These are phyloP conservation scores for Fusarium transvaalense DNA, from an alignment of 2,329 filamentous ascomycete genomes.

Conservation along the genomic window DNA sequence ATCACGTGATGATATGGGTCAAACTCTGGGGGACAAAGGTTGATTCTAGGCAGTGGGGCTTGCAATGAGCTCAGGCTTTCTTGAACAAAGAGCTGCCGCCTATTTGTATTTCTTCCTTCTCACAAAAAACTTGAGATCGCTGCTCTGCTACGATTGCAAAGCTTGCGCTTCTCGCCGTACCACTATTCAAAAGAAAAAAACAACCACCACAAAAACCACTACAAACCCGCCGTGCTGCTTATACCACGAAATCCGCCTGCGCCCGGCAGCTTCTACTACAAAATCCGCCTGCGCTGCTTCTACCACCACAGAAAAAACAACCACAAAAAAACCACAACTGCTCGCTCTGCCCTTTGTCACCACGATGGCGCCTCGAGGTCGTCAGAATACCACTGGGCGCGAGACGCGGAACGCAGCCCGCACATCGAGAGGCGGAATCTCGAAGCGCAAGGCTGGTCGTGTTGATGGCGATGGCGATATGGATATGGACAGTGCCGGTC, in stretches of 20 bases:
- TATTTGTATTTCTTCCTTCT: neutral
- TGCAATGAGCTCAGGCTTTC: neutral
- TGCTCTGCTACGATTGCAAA: neutral
- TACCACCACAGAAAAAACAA: slow-evolving; percentile 4
- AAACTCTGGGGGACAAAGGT: neutral
- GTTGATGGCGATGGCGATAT: slow-evolving; percentile 70
- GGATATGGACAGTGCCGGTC: slow-evolving; percentile 64
- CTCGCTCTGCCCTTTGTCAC: slow-evolving; percentile 8
- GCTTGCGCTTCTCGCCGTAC: slow-evolving; percentile 16
- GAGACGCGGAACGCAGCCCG: slow-evolving; percentile 49
- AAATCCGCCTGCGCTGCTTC: neutral
- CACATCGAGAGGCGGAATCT: slow-evolving; percentile 62
- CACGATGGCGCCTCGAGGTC: slow-evolving; percentile 54
- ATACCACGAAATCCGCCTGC: neutral
- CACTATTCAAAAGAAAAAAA: slow-evolving; percentile 6
- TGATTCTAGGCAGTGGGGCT: neutral
- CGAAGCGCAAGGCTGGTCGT: slow-evolving; percentile 60
- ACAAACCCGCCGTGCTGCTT: neutral
- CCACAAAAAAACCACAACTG: slow-evolving; percentile 1
- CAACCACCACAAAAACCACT: slow-evolving; percentile 5
- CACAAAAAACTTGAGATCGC: slow-evolving; percentile 1
- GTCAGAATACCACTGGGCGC: slow-evolving; percentile 48
- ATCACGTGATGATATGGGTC: slow-evolving; percentile 16
- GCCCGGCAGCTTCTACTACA: neutral
- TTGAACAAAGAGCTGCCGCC: neutral